These are phyloP conservation scores for Botryotinia calthae DNA, from an alignment of 2,329 filamentous ascomycete species.

Conservation along the genomic window DNA sequence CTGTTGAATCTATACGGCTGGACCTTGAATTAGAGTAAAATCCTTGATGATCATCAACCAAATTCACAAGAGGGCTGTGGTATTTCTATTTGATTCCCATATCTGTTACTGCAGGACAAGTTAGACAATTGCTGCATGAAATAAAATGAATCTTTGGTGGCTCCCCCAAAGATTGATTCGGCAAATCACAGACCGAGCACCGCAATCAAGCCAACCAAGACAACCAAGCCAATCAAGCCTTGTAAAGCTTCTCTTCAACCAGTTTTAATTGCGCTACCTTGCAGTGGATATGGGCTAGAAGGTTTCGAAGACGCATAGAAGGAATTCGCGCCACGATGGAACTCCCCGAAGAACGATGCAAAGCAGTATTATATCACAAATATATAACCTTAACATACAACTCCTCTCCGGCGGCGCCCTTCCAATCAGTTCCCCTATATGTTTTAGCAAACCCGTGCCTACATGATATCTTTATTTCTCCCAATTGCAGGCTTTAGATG, in stretches of 20 bases:
- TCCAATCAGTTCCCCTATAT: conserved; percentile 10
- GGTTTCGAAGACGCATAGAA: conserved; percentile 22
- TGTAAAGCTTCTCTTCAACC: background rate
- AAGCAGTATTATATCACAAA: background rate
- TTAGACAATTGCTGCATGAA: conserved; percentile 17
- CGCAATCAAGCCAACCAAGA: background rate
- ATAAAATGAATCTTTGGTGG: background rate
- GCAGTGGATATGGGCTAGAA: conserved; percentile 19
- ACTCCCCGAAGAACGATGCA: background rate
- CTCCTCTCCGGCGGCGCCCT: background rate
- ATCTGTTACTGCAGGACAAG: background rate
- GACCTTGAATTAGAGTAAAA: background rate
- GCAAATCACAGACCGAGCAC: conserved; percentile 6
- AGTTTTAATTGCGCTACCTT: conserved; percentile 8
- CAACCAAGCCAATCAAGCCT: background rate
- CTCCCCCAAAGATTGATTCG: background rate
- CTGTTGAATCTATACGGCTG: background rate
- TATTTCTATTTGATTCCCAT: background rate
- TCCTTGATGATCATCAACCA: conserved; percentile 4
- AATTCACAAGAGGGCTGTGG: background rate
- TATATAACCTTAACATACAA: background rate
- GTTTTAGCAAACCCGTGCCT: background rate
- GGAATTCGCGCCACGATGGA: conserved; percentile 14
- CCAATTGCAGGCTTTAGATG: background rate
- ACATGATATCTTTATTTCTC: background rate